Evolutionary conservation across 805 yeast species (phyloP).

Genomic region (Myxozyma mucilagina): DNA sequence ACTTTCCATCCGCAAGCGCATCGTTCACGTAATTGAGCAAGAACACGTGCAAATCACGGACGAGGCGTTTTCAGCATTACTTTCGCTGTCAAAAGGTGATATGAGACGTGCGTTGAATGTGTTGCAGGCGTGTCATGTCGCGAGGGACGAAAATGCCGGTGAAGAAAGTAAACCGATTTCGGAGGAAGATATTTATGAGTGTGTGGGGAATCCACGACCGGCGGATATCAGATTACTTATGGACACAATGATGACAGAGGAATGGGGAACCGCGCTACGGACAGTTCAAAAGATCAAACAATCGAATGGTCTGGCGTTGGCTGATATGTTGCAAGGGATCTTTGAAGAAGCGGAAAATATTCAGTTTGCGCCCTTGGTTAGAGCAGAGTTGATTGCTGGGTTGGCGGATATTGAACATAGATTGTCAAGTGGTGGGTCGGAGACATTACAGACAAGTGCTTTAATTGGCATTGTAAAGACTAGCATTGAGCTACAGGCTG

Average conservation of each 20-base stretch:
- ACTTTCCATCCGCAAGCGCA: slow-evolving; percentile 66
- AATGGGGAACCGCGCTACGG: slow-evolving; percentile 75
- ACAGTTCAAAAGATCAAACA: slow-evolving; percentile 67
- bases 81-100: slow-evolving; percentile 83
- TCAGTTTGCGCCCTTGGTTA: slow-evolving; percentile 61
- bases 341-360: slow-evolving; percentile 67
- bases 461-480: slow-evolving; percentile 80
- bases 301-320: slow-evolving; percentile 81
- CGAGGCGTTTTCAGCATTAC: slow-evolving; percentile 64
- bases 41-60: slow-evolving; percentile 62
- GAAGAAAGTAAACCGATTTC: slow-evolving; percentile 55
- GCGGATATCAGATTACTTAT: slow-evolving; percentile 73
- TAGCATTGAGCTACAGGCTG: slow-evolving; percentile 44
- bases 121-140: slow-evolving; percentile 88
- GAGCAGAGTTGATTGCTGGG: slow-evolving; percentile 65
- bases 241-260: slow-evolving; percentile 77
- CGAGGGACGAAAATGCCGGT: slow-evolving; percentile 40
- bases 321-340: slow-evolving; percentile 79
- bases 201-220: slow-evolving; percentile 95
- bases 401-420: slow-evolving; percentile 89
- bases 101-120: slow-evolving; percentile 95
- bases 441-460: slow-evolving; percentile 85
- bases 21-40: slow-evolving; percentile 63
- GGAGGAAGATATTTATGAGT: slow-evolving; percentile 79
- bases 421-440: slow-evolving; percentile 88